Base-by-base conservation (phyloP, 129 eudicot genomes). In the Mikania micrantha region DNA sequence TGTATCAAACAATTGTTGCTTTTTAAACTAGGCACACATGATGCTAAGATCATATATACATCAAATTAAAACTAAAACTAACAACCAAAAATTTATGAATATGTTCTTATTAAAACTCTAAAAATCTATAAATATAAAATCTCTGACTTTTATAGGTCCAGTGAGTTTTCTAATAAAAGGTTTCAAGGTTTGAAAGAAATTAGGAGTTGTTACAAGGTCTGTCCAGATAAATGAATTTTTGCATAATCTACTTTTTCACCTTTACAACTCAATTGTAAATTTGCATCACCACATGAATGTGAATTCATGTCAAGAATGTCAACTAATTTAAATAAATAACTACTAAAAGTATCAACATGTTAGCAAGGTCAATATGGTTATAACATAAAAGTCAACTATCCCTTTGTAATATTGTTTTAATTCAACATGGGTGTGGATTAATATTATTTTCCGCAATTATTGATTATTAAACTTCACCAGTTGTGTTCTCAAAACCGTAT, bases 381-480 rank as follows among this genome's bases (percentile, higher is more conserved):
- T 27, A 40, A 10, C 54, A 64, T 17, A 17, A 64, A 77, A 44
- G 77, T 77, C 82, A 78, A 72, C 77, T 0, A 13, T 24, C 28
- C 64, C 74, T 66, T 22, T 40, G 36, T 11, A 42, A 49, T 34
- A 63, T 54, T 40, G 42, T 44, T 64, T 32, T 64, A 1, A 15
- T 36, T 11, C 77, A 44, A 54, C 52, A 49, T 64, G 71, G 13
- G 21, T 67, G 61, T 57, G 25, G 35, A 58, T 67, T 58, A 45
- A 11, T 67, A 67, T 32, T 39, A 28, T 36, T 58, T 34, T 5
- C 24, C 17, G 1, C 64, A 58, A 67, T 67, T 20, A 58, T 75
- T 75, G 74, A 12, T 22, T 58, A 67, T n/a, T 35, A 36, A 75
- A 75, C 79, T 75, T 59, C 70, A 67, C 21, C 52, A 27, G 44